These are phyloP conservation scores for Suhomyces maxii DNA, from an alignment of 1,139 yeast genomes.

Conservation along the genomic window DNA sequence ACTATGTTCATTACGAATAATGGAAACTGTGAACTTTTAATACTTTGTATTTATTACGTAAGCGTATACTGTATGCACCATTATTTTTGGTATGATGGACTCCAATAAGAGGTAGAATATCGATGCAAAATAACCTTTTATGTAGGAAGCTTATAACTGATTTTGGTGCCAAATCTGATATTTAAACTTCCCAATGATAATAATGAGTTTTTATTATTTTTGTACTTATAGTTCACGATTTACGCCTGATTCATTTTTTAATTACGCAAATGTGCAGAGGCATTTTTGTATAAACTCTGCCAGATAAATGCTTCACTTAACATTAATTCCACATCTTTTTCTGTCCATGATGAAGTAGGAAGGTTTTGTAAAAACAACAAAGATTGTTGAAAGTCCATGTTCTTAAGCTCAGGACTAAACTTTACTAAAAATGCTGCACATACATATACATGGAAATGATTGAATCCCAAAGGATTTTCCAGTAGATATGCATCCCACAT, in stretches of 20 bases:
- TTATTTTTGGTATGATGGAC: no score
- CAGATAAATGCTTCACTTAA: conserved; percentile 95
- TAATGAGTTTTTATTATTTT: no score
- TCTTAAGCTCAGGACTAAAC: conserved; percentile 74
- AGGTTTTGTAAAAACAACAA: conserved; percentile 86
- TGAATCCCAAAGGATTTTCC: conserved; percentile 85
- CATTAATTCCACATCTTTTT: conserved; percentile 85
- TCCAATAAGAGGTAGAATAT: no score
- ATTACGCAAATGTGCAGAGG: conserved; percentile 69
- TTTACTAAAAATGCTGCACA: conserved; percentile 96
- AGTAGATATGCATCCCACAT: conserved; percentile 99
- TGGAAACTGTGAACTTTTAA: no score
- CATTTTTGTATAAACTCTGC: conserved; percentile 90
- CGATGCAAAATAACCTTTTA: no score
- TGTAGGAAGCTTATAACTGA: no score
- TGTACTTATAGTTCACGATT: no score
- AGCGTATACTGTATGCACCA: no score
- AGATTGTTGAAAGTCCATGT: conserved; percentile 94
- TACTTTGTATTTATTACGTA: no score
- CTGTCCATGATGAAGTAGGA: conserved; percentile 85
- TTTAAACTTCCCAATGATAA: no score
- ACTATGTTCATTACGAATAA: no score
- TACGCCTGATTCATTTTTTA: not conserved
- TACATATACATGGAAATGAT: conserved; percentile 92
- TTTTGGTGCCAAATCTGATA: no score